These are phyloP conservation scores for Geotrichum histeridarum DNA, from an alignment of 1,139 yeast genomes.

Conservation along the genomic window DNA sequence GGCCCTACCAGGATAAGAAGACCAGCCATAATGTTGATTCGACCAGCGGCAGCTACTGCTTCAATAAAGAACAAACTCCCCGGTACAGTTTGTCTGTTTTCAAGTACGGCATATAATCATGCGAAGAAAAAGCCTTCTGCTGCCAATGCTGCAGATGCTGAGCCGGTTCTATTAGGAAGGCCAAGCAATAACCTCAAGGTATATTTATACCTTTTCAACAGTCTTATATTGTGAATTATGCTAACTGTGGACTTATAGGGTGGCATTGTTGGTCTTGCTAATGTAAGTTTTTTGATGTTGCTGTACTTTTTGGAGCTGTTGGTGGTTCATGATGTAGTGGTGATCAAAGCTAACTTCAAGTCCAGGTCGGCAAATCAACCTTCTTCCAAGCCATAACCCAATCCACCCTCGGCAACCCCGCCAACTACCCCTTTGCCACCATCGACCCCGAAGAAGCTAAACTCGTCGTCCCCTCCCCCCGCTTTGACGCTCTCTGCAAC, in stretches of 20 bases:
- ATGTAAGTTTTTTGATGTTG: constrained; percentile 34
- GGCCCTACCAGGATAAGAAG: too few species aligned
- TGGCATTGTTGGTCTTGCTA: constrained; percentile 93
- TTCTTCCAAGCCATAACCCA: constrained; percentile 62
- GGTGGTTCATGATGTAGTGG: neutral
- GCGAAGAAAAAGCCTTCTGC: constrained; percentile 5
- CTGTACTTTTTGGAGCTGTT: neutral
- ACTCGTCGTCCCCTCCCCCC: constrained; percentile 83
- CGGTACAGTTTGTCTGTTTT: neutral
- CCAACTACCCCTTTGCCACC: constrained; percentile 94
- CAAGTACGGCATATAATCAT: neutral
- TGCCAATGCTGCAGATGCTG: neutral
- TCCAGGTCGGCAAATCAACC: constrained; percentile 72
- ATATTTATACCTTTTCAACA: neutral
- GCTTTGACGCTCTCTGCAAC: constrained; percentile 66
- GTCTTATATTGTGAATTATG: too few species aligned
- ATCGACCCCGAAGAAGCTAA: constrained; percentile 97
- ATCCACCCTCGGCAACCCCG: constrained; percentile 91
- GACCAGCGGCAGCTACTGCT: neutral
- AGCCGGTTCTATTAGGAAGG: constrained; percentile 24
- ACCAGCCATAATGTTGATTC: neutral
- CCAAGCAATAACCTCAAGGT: constrained; percentile 58
- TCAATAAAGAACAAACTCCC: neutral
- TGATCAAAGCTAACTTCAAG: neutral
- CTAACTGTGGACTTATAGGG: constrained; percentile 23